These are phyloP conservation scores for Royoungia palumana DNA, from an alignment of 768 basidiomycete genomes.

Conservation along the genomic window DNA sequence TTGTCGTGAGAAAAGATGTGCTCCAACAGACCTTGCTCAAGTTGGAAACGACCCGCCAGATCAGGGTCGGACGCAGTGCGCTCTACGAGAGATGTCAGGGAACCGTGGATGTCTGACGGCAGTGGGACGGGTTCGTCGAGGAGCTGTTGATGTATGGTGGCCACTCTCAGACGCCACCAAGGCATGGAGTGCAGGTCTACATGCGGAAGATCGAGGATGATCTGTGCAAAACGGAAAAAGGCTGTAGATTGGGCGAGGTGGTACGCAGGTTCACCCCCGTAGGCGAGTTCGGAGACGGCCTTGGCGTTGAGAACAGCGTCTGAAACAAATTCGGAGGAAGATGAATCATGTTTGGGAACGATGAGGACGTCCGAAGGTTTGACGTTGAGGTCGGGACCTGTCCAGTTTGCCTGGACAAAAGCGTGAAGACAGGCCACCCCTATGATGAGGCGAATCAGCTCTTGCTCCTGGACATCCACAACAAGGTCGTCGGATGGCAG, in stretches of 20 bases:
- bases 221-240: conserved; percentile 72
- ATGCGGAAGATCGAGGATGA: conserved; percentile 57
- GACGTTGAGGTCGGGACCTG: conserved; percentile 81
- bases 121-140: conserved; percentile 80
- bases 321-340: conserved; percentile 18
- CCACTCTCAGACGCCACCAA: conserved; percentile 86
- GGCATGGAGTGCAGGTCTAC: conserved; percentile 46
- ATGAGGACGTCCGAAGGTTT: conserved; percentile 38
- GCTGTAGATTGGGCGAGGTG: conserved; percentile 72
- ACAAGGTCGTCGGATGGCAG: conserved; percentile 15
- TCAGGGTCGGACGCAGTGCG: conserved; percentile 53
- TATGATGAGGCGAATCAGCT: conserved; percentile 57
- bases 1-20: conserved; percentile 77
- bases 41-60: conserved; percentile 59
- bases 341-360: conserved; percentile 29
- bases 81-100: conserved; percentile 41
- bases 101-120: conserved; percentile 38
- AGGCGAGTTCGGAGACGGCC: conserved; percentile 73
- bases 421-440: conserved; percentile 83
- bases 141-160: conserved; percentile 65
- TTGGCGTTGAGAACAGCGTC: conserved; percentile 58
- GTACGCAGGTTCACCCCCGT: conserved; percentile 92
- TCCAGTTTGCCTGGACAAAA: conserved; percentile 95
- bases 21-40: conserved; percentile 79
- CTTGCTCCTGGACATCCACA: conserved; percentile 40